Evolutionary conservation across 805 yeast genomes (phyloP).

Genomic region (Lachancea meyersii): DNA sequence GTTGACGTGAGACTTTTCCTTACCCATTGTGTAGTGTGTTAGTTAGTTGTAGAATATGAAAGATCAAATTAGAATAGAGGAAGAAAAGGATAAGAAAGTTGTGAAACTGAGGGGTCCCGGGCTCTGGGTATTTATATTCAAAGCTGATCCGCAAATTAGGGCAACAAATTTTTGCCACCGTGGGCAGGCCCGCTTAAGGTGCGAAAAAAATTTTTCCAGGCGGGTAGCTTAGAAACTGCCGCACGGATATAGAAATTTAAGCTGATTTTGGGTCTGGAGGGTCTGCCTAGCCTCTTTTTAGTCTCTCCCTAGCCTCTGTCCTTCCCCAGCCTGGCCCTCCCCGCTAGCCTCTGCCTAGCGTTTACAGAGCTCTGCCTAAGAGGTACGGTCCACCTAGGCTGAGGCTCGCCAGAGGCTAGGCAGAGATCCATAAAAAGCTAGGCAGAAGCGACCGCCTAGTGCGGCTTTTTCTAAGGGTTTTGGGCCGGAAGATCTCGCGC

Average conservation of each 20-base stretch:
- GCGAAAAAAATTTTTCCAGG: neutral
- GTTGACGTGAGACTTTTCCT: constrained; percentile 97
- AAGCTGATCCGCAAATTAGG: constrained; percentile 7
- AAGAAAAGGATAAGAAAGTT: neutral
- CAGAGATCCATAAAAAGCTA: neutral
- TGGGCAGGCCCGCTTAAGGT: neutral
- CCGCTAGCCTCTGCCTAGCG: too few species aligned
- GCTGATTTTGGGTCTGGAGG: too few species aligned
- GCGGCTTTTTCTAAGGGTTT: too few species aligned
- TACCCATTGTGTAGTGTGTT: constrained; percentile 50
- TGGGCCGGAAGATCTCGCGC: too few species aligned
- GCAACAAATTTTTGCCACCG: neutral
- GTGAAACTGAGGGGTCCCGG: constrained; percentile 3
- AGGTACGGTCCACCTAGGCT: neutral
- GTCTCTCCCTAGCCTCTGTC: too few species aligned
- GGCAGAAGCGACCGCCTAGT: too few species aligned
- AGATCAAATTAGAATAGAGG: neutral
- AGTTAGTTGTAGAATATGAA: constrained; percentile 5
- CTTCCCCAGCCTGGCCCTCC: too few species aligned
- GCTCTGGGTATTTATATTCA: neutral
- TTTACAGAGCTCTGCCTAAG: too few species aligned
- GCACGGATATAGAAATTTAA: too few species aligned
- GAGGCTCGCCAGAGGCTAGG: neutral
- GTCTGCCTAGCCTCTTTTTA: too few species aligned
- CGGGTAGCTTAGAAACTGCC: neutral